Evolutionary conservation across 2,329 filamentous ascomycete genomes (phyloP).

Genomic region (Fusarium sp.): DNA sequence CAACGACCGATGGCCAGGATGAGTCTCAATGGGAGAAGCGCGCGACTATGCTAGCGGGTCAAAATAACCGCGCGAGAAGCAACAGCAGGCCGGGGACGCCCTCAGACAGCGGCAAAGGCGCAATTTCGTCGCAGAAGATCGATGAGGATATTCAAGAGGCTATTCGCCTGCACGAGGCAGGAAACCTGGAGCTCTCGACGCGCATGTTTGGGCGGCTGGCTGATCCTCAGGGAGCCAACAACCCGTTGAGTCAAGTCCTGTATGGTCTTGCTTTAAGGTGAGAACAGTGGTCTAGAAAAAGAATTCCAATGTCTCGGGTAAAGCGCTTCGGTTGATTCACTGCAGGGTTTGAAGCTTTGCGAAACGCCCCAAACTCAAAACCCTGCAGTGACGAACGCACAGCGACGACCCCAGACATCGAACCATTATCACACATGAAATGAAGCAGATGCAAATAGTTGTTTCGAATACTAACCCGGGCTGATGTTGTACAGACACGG

Average conservation of each 20-base stretch:
- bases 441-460: neutral
- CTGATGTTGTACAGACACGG: constrained; percentile 73
- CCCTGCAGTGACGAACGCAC: constrained; percentile 4
- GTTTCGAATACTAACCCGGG: constrained; percentile 31
- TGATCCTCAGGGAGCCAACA: constrained; percentile 85
- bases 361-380: constrained; percentile 18
- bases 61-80: constrained; percentile 63
- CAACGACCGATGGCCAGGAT: constrained; percentile 58
- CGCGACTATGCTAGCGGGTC: constrained; percentile 85
- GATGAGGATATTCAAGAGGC: constrained; percentile 89
- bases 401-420: constrained; percentile 8
- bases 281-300: constrained; percentile 23
- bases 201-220: constrained; percentile 85
- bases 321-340: neutral
- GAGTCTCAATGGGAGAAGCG: constrained; percentile 92
- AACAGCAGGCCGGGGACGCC: constrained; percentile 55
- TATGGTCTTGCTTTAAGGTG: constrained; percentile 92
- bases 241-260: constrained; percentile 93
- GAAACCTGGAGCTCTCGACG: constrained; percentile 84
- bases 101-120: constrained; percentile 42
- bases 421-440: neutral
- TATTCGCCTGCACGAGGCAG: constrained; percentile 91
- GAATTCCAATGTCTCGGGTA: constrained; percentile 29
- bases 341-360: constrained; percentile 20
- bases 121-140: constrained; percentile 62